Base-by-base conservation (phyloP, 768 basidiomycete species). In the Lactarius quietus region DNA sequence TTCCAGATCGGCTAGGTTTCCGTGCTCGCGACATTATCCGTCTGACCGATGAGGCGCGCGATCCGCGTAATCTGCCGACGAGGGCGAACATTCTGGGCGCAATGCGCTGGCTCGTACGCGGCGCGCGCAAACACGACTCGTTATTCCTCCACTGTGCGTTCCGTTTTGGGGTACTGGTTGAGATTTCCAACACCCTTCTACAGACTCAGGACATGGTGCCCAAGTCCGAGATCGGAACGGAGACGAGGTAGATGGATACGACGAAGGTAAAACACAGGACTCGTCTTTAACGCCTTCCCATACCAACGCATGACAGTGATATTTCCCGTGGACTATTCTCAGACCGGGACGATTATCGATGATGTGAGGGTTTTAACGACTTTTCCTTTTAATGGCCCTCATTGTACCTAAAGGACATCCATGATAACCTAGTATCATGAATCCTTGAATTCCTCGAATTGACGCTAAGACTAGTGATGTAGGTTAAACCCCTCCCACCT, bases 101-200 rank as follows among this genome's bases (percentile, higher is more conserved):
- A 15, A 81, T 82, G 79, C 74, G 78, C 26, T 84, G 83, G 83
- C 77, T 84, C 38, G 79, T 82, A 28, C 65, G 70, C 5, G 80
- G 76, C 62, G 83, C 83, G 23, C 76, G 73, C 54, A 77, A 79
- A n/a, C 80, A 79, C 64, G 79, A 80, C 69, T 77, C 79, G 4
- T 71, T 80, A 31, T 79, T 79, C 71, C 76, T 81, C 70, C 80
- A 80, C 61, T 80, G 70, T 71, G 20, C 54, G 62, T 61, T 8
- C 17, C 15, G 60, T 48, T 5, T n/a, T 10, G 8, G 3, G 5
- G 31, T 57, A 28, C 15, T 18, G 59, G 45, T 45, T 8, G 3
- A 43, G 9, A 51, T 36, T 45, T 1, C 38, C 3, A 3, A 67
- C 36, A 28, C 18, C 14, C 15, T 35, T 15, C 20, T 57, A 23